Evolutionary conservation across 345 rosid species (phyloP).

Genomic region (Hirschfeldia incana): DNA sequence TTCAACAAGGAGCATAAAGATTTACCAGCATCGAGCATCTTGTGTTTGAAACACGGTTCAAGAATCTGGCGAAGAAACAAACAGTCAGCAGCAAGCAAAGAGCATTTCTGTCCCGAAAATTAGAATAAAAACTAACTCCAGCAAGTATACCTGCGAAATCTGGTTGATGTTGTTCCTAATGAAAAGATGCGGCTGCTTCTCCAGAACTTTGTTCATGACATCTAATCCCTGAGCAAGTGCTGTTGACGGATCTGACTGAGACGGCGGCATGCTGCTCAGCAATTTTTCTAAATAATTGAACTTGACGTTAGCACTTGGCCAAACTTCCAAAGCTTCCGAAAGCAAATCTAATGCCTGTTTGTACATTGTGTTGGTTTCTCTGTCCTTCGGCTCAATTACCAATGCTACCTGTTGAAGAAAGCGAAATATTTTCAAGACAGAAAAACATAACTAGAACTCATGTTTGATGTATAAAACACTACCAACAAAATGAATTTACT

Average conservation of each 20-base stretch:
- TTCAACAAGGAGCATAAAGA: slow-evolving; percentile 90
- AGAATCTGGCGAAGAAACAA: slow-evolving; percentile 65
- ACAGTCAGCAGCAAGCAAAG: slow-evolving; percentile 19
- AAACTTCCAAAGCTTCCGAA: slow-evolving; percentile 94
- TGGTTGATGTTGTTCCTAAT: slow-evolving; percentile 87
- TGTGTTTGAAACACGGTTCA: slow-evolving; percentile 95
- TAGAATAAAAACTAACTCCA: slow-evolving; percentile 12
- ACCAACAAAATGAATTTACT: slow-evolving; percentile 14
- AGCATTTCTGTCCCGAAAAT: slow-evolving; percentile 9
- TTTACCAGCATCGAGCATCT: slow-evolving; percentile 93
- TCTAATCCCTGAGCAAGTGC: slow-evolving; percentile 99
- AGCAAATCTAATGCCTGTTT: slow-evolving; percentile 91
- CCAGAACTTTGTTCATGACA: slow-evolving; percentile 97
- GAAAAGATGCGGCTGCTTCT: slow-evolving; percentile 94
- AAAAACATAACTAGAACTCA: not conserved
- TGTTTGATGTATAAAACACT: not conserved
- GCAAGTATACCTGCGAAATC: slow-evolving; percentile 78
- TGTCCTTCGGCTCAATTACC: slow-evolving; percentile 99
- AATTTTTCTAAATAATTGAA: slow-evolving; percentile 95
- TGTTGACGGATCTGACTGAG: slow-evolving; percentile 95
- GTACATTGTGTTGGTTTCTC: slow-evolving; percentile 88
- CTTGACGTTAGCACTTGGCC: slow-evolving; percentile 98
- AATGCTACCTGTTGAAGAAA: slow-evolving; percentile 76
- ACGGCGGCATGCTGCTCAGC: slow-evolving; percentile 80
- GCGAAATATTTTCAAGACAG: not conserved